Base-by-base conservation (phyloP, 2,329 filamentous ascomycete species). In the Aspergillus sp. region DNA sequence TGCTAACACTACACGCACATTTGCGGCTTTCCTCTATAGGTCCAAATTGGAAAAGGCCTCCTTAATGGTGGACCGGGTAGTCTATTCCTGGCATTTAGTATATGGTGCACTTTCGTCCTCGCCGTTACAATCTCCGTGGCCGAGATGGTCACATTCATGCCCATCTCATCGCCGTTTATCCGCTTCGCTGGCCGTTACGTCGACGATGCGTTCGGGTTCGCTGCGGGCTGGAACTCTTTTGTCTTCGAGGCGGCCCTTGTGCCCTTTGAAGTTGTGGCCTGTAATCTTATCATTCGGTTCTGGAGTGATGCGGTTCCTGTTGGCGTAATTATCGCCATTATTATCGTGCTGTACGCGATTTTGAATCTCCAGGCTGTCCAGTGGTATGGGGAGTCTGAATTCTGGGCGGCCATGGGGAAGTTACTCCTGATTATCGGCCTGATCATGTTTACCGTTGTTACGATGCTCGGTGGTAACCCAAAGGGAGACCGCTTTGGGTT, bases 401-500 rank as follows among this genome's bases (percentile, higher is more conserved):
- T 60, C 45, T 62, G 55, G 55, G 45, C 60, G 8, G 40, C 55
- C 1, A 31, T 46, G 6, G 52, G 55, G 3, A 90, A 90, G 69
- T 81, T 90, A 2, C 62, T 90, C 2, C 78, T 90, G 44, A 87
- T 89, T 56, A 71, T 90, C 31, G 85, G 82, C 1, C 79, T 91
- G 31, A 81, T 90, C 63, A 63, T 84, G 60, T 91, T 89, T 75
- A 91, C 90, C 7, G 90, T 93, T 66, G 80, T 93, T 59, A 85
- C 87, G 59, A 91, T 92, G 86, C 77, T 92, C 1, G 90, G 90
- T 9, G 90, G 88, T 2, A 92, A 91, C 64, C 90, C 90, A 0
- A 69, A 84, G 1, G 78, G 83, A 50, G 87, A 91, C 63, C 77
- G 81, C 0, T 89, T 89, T 60, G 89, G 89, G 0, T 91, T 91